Conservation (phyloP, 495 filamentous ascomycete species). For the Podospora comata region DNA sequence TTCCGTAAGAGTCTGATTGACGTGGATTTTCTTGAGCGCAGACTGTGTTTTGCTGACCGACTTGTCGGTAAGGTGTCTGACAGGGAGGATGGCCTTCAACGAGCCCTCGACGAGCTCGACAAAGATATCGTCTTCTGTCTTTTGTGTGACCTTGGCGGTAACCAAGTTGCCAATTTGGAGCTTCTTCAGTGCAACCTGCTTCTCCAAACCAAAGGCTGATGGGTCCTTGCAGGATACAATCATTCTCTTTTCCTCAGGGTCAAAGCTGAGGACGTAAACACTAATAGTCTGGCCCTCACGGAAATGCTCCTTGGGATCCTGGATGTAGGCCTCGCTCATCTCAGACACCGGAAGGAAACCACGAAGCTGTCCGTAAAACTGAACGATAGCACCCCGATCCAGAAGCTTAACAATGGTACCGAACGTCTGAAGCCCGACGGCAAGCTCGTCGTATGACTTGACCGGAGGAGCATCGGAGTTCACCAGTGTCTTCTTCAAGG, state of each 20-base stretch:
- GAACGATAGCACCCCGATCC: slow-evolving; percentile 76
- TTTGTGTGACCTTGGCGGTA: slow-evolving; percentile 76
- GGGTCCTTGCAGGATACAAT: slow-evolving; percentile 93
- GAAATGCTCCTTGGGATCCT: slow-evolving; percentile 86
- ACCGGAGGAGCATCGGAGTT: slow-evolving; percentile 77
- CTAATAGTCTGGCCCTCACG: slow-evolving; percentile 84
- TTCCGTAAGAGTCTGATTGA: slow-evolving; percentile 77
- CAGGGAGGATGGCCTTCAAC: slow-evolving; percentile 68
- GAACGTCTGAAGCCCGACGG: slow-evolving; percentile 66
- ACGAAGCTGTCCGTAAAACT: slow-evolving; percentile 80
- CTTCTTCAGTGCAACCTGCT: slow-evolving; percentile 69
- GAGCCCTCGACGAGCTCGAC: slow-evolving; percentile 69
- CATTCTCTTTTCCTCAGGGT: slow-evolving; percentile 65
- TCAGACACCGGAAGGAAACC: slow-evolving; percentile 89
- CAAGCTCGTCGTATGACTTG: slow-evolving; percentile 67
- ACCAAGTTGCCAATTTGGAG: slow-evolving; percentile 69
- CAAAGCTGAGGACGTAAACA: slow-evolving; percentile 76
- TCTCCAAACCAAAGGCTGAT: slow-evolving; percentile 66
- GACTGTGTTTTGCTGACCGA: slow-evolving; percentile 68
- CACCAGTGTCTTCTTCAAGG: slow-evolving; percentile 88
- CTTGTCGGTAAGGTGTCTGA: slow-evolving; percentile 80
- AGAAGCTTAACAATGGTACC: slow-evolving; percentile 83
- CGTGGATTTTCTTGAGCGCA: slow-evolving; percentile 70
- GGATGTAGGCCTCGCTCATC: slow-evolving; percentile 96
- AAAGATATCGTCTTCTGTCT: slow-evolving; percentile 73